Evolutionary conservation across 495 filamentous ascomycete species (phyloP), one percentile per base, ranked within the genome.

Genomic region (Hyphodiscus hymeniophilus): DNA sequence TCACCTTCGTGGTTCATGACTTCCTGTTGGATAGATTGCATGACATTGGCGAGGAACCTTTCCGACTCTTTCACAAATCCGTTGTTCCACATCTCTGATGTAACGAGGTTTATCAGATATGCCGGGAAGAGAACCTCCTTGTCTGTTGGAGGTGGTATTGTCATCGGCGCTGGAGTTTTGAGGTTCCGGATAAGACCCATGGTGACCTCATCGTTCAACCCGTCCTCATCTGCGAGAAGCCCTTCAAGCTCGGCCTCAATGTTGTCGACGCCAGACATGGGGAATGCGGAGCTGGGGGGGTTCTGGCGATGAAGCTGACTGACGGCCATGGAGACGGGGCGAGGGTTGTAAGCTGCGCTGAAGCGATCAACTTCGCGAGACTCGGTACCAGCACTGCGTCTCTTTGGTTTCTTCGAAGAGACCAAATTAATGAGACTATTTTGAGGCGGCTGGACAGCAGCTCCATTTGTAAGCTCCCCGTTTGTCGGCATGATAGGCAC

Each of bases 21-120:
- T 61, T 97, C 92, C 61, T 96, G 91, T 61, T 99, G 92, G 57
- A 99, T 95, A 16, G 87, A 94, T 63, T 97, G 92, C 92, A 99
- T 99, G 56, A 99, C 91, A 62, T 97, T 99, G 48, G 92, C 92
- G 45, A 99, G 71, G 73, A 99, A 99, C 47, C 90, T 85, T 68
- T 99, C 92, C 18, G 92, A 97, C 69, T 99, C 92, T 71, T 99
- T 97, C 53, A 99, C 94, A 62, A 95, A 99, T 21, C 92, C 92
- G 59, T 99, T 99, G 72, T 99, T 99, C 92, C 92, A 99, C 92
- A 99, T 99, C 68, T 99, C 92, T 11, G 89, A 95, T 12, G 92
- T 99, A 38, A 99, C 92, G 24, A 99, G 79, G 65, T 99, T 99
- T 69, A 99, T 99, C 50, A 99, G 79, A 61, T 96, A 99, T 1